Evolutionary conservation across 169 alveolate genomes (phyloP).

Genomic region (Amoebophrya sp.): DNA sequence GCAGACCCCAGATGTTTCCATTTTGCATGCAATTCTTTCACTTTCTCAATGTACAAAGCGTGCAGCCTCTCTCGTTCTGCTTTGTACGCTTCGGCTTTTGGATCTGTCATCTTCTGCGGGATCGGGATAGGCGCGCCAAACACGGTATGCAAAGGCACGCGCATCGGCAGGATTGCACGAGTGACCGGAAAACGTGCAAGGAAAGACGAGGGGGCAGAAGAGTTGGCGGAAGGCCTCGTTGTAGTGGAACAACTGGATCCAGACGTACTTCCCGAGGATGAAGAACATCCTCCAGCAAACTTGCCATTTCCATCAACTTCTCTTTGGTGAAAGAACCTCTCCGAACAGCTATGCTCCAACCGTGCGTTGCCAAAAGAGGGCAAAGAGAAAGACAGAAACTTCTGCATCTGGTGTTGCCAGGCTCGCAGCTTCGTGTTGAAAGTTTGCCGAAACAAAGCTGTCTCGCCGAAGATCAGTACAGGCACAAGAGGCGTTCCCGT

Average conservation of each 20-base stretch:
- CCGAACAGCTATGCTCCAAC: not conserved
- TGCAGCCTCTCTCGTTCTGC: not conserved
- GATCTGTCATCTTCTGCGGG: not conserved
- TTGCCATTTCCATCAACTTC: not conserved
- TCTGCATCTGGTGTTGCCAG: not conserved
- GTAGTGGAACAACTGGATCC: too few relatives aligned
- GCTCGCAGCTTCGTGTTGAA: not conserved
- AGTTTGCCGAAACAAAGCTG: not conserved
- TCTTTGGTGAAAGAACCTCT: too few relatives aligned
- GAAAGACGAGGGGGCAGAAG: too few relatives aligned
- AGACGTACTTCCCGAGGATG: too few relatives aligned
- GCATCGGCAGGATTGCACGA: too few relatives aligned
- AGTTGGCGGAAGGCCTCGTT: too few relatives aligned
- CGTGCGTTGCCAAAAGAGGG: not conserved
- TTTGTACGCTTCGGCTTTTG: not conserved
- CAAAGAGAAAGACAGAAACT: not conserved
- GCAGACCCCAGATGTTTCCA: constrained; percentile 9
- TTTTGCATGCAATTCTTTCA: not conserved
- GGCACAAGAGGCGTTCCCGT: not conserved
- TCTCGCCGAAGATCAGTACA: not conserved
- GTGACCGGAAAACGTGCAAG: too few relatives aligned
- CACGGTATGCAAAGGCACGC: not conserved
- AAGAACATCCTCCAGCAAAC: too few relatives aligned
- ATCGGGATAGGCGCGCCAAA: not conserved
- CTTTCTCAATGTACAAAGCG: not conserved